These are phyloP conservation scores for Pythium rishiriense DNA, from an alignment of 352 stramenopile genomes.

Conservation along the genomic window DNA sequence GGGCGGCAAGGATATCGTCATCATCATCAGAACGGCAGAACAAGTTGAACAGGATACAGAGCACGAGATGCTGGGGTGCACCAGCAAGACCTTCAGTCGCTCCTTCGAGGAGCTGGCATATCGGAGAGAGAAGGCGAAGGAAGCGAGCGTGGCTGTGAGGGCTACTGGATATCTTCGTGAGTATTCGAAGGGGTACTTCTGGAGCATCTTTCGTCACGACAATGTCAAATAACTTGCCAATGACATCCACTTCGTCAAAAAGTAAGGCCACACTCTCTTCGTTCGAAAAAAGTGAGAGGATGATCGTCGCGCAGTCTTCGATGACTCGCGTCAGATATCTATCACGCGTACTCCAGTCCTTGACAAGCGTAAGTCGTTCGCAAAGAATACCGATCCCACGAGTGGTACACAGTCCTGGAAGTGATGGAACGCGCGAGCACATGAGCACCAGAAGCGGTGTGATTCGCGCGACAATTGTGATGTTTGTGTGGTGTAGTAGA, in stretches of 20 bases:
- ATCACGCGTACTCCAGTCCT: conserved; percentile 22
- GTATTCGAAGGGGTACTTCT: conserved; percentile 44
- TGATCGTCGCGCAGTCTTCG: conserved; percentile 48
- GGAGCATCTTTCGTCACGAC: conserved; percentile 33
- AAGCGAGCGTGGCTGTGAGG: conserved; percentile 38
- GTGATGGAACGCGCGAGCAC: conserved; percentile 38
- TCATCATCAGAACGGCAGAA: conserved; percentile 39
- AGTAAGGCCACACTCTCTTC: conserved; percentile 47
- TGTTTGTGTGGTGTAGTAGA: conserved; percentile 18
- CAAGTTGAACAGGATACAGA: conserved; percentile 64
- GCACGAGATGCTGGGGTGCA: conserved; percentile 33
- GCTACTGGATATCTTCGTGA: conserved; percentile 48
- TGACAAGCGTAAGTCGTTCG: conserved; percentile 27
- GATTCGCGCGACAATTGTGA: conserved; percentile 39
- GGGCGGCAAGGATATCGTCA: neutral
- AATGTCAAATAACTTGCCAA: conserved; percentile 52
- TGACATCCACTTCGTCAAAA: conserved; percentile 50
- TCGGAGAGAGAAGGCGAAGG: conserved; percentile 33
- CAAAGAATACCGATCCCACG: conserved; percentile 44
- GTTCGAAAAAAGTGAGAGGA: conserved; percentile 43
- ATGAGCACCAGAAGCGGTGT: conserved; percentile 55
- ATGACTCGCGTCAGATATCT: conserved; percentile 28
- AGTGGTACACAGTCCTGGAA: conserved; percentile 47
- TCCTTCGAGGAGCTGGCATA: conserved; percentile 28
- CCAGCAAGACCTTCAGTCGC: conserved; percentile 5